Evolutionary conservation across 2,329 filamentous ascomycete genomes (phyloP), one percentile per base, ranked within the genome.

Genomic region (Fusarium dimerum): DNA sequence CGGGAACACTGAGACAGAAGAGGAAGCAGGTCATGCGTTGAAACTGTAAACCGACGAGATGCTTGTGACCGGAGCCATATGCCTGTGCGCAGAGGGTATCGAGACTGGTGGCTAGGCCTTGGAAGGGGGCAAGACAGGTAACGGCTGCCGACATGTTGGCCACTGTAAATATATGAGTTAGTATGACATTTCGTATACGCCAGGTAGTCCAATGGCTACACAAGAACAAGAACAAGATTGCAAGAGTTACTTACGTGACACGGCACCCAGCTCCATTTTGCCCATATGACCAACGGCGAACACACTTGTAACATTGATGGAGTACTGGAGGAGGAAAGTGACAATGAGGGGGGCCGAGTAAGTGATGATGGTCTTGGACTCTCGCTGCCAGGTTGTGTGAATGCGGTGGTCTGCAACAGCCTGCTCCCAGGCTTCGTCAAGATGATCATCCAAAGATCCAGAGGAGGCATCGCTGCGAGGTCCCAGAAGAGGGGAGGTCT

Each of bases 1-100:
- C 89, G 1, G 90, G 90, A 16, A 91, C 78, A 2, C 85, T 88
- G 58, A 92, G 80, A 3, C 79, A 69, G 76, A 88, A 86, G 3
- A 94, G 79, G 66, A 94, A 92, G 66, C 79, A 88, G 1, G 89
- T 77, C 89, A 93, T 93, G 51, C 89, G 81, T 72, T 94, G 89
- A 57, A 90, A 80, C 64, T 94, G 90, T 49, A 94, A 71, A 2
- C 90, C 90, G 11, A 97, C 93, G 6, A 97, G 82, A 61, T 92
- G 89, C 68, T 89, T 95, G 68, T 88, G 89, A 0, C 93, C 93
- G 1, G 90, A 95, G 3, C 94, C 93, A 68, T 95, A 97, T 1
- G 94, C 93, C 71, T 97, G 93, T 0, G 93, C 85, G 70, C 93
- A 97, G 3, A 97, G 84, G 0, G 93, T 97, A 72, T 97, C 93